Evolutionary conservation across 2,329 filamentous ascomycete genomes (phyloP).

Genomic region (Cladosporium sp.): DNA sequence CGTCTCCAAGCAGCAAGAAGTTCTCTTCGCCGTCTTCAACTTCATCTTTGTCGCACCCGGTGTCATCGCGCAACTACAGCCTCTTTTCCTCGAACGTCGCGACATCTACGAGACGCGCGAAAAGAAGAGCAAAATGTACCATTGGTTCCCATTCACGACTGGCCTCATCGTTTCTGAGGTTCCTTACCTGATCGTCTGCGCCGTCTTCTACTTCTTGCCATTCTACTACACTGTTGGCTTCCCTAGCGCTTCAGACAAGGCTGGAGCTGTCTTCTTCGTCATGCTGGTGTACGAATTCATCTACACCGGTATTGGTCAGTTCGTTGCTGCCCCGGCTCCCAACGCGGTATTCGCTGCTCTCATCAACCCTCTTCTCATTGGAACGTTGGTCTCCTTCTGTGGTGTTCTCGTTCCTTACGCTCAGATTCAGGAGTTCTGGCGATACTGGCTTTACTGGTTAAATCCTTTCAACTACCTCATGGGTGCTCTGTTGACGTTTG

Average conservation of each 20-base stretch:
- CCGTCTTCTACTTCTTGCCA: slow-evolving; percentile 51
- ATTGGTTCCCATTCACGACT: slow-evolving; percentile 70
- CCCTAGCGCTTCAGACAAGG: slow-evolving; percentile 44
- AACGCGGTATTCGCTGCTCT: slow-evolving; percentile 49
- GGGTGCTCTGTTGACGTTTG: slow-evolving; percentile 42
- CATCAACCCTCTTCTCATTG: slow-evolving; percentile 42
- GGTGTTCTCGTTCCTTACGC: slow-evolving; percentile 39
- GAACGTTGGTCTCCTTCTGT: slow-evolving; percentile 36
- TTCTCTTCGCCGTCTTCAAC: slow-evolving; percentile 38
- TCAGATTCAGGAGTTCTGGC: slow-evolving; percentile 38
- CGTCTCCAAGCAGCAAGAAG: slow-evolving; percentile 40
- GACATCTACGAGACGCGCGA: slow-evolving; percentile 61
- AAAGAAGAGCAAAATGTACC: slow-evolving; percentile 68
- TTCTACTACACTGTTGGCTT: slow-evolving; percentile 45
- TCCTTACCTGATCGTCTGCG: slow-evolving; percentile 64
- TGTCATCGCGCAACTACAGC: slow-evolving; percentile 59
- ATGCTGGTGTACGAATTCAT: slow-evolving; percentile 61
- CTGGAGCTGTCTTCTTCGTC: slow-evolving; percentile 47
- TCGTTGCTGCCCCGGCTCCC: slow-evolving; percentile 49
- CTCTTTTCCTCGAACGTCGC: slow-evolving; percentile 59
- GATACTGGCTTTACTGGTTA: slow-evolving; percentile 40
- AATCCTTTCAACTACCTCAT: slow-evolving; percentile 48
- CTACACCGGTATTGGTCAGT: slow-evolving; percentile 56
- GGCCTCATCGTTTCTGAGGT: slow-evolving; percentile 71
- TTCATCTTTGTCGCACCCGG: slow-evolving; percentile 42